Evolutionary conservation across 768 basidiomycete species (phyloP).

Genomic region (Trametes cinnabarina): DNA sequence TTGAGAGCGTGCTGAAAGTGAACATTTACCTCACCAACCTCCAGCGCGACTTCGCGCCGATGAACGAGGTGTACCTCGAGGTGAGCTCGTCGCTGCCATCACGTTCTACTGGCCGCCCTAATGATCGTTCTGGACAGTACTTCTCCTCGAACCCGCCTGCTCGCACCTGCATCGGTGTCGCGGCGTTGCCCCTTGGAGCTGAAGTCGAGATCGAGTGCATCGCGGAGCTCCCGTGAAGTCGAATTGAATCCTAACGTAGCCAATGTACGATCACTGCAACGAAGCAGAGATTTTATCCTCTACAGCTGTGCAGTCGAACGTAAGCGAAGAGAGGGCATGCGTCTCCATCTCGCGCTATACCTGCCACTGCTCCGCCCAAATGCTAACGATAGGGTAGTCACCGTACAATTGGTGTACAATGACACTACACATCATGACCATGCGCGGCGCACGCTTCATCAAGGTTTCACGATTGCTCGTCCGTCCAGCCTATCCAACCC

Average conservation of each 20-base stretch:
- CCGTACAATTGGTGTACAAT: too few relatives aligned
- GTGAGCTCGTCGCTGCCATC: slow-evolving; percentile 22
- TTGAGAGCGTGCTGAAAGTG: slow-evolving; percentile 40
- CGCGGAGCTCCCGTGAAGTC: slow-evolving; percentile 37
- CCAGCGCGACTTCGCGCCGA: slow-evolving; percentile 35
- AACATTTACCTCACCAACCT: slow-evolving; percentile 41
- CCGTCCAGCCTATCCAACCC: too few relatives aligned
- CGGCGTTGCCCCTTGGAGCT: slow-evolving; percentile 48
- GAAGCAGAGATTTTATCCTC: not conserved
- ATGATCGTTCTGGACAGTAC: slow-evolving; percentile 37
- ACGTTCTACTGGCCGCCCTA: not conserved
- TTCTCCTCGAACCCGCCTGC: slow-evolving; percentile 50
- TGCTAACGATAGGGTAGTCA: too few relatives aligned
- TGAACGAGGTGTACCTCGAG: slow-evolving; percentile 40
- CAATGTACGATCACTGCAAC: not conserved
- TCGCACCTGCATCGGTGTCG: slow-evolving; percentile 58
- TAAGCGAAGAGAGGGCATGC: too few relatives aligned
- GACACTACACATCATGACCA: too few relatives aligned
- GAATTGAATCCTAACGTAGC: not conserved
- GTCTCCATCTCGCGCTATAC: too few relatives aligned
- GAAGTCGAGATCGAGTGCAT: slow-evolving; percentile 63
- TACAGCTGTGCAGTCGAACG: too few relatives aligned
- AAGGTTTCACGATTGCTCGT: too few relatives aligned
- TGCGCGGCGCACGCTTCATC: too few relatives aligned
- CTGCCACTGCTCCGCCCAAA: too few relatives aligned